Evolutionary conservation across 768 basidiomycete genomes (phyloP), one percentile per base, ranked within the genome.

Genomic region (Leccinum pellstonianum): DNA sequence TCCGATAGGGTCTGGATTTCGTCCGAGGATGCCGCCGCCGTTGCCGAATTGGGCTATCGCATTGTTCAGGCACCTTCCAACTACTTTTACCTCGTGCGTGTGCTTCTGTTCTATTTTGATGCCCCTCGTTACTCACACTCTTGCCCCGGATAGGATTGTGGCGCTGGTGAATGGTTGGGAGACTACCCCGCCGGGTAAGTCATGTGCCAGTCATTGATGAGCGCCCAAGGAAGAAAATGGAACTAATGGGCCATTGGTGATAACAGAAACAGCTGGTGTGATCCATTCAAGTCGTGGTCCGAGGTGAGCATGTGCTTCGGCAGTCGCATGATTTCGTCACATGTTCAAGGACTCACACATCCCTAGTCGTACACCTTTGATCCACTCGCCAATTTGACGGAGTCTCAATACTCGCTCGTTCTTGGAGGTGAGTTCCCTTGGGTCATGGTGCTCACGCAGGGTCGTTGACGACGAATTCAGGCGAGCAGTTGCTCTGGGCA

Each of bases 261-360:
- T 52, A 23, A 60, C 54, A 77, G 76, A 29, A 79, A 75, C 52
- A 76, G 75, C 53, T 83, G 82, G 81, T 81, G 78, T 63, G 77
- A 79, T 59, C 80, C 80, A 4, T 82, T 79, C 77, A 83, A 82
- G 68, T 73, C 78, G 12, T 85, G 83, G 82, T 76, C 79, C 55
- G 62, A 76, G 66, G 79, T 81, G 54, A 66, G 77, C 9, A 23
- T 7, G 56, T 37, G 60, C 19, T 21, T 17, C 38, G 17, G 31
- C 25, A 4, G 51, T 61, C 59, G 21, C 33, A 31, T 8, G 19
- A 55, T 63, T 73, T 60, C 3, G 5, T 29, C 43, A 46, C n/a
- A 46, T 12, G 43, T 46, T 19, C n/a, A 11, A n/a, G 9, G 2
- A 33, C n/a, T 31, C n/a, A 33, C 21, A n/a, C 14, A 3, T 21